A percentile compares a stretch with the other conserved stretches of the same genome.
Conservation (phyloP, 352 stramenopile species). For the Globisporangium radiosum region DNA sequence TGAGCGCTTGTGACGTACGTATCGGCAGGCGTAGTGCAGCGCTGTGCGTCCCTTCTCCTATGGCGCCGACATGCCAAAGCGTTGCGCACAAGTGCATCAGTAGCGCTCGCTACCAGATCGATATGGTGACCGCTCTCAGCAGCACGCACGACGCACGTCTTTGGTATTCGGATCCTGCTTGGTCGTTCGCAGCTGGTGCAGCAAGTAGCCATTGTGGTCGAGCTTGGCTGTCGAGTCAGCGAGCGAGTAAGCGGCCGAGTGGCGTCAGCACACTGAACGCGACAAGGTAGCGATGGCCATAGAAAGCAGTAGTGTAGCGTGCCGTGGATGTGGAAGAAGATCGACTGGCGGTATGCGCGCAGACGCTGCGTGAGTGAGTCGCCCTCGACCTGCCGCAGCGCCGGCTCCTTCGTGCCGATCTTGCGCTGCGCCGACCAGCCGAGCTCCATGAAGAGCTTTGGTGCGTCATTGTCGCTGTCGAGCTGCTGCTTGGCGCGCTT, state of each 20-base stretch:
- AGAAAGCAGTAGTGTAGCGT: neutral
- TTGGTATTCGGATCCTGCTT: slow-evolving; percentile 71
- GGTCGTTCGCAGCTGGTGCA: slow-evolving; percentile 51
- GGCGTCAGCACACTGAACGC: neutral
- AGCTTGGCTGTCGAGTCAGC: slow-evolving; percentile 37
- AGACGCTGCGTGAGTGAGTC: slow-evolving; percentile 65
- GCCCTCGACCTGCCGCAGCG: slow-evolving; percentile 63
- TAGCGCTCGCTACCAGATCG: too few species aligned
- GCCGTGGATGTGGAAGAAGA: slow-evolving; percentile 80
- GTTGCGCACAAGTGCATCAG: too few species aligned
- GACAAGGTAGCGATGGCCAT: neutral
- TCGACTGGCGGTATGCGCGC: slow-evolving; percentile 56
- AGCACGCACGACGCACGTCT: slow-evolving; percentile 29
- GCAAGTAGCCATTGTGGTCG: slow-evolving; percentile 58
- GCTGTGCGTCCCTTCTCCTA: slow-evolving; percentile 74
- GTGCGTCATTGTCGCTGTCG: slow-evolving; percentile 25
- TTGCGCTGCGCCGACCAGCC: slow-evolving; percentile 55
- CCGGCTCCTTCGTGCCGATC: slow-evolving; percentile 46
- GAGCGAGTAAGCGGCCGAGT: neutral
- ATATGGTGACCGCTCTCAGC: too few species aligned
- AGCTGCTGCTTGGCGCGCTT: slow-evolving; percentile 11
- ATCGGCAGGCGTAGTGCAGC: slow-evolving; percentile 65
- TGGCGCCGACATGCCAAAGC: neutral
- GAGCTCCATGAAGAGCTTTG: slow-evolving; percentile 73
- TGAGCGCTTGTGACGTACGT: slow-evolving; percentile 22